These are phyloP conservation scores for Ophiostoma triangulosporum DNA, from an alignment of 2,329 filamentous ascomycete species.

Conservation along the genomic window DNA sequence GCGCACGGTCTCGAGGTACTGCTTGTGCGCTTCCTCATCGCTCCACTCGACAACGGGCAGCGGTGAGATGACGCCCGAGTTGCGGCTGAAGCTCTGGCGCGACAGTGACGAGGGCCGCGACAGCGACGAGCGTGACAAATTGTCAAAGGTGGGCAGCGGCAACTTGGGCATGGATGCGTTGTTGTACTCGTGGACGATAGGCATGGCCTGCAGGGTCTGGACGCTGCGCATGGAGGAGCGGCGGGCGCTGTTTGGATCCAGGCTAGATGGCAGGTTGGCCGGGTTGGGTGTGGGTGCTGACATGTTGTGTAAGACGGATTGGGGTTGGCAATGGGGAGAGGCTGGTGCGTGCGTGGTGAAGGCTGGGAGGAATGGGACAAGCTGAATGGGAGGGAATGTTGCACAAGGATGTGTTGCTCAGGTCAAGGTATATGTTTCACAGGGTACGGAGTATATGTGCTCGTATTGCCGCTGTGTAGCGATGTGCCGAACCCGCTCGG, in stretches of 20 bases:
- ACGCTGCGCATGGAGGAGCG: not conserved
- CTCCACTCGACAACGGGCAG: not conserved
- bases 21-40: not conserved
- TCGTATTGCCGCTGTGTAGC: too few relatives aligned
- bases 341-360: too few relatives aligned
- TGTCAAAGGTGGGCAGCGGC: not conserved
- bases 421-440: too few relatives aligned
- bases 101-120: not conserved
- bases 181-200: not conserved
- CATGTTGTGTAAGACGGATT: too few relatives aligned
- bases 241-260: not conserved
- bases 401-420: too few relatives aligned
- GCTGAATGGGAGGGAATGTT: too few relatives aligned
- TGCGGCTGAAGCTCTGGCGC: not conserved
- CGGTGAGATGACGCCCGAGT: not conserved
- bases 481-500: too few relatives aligned
- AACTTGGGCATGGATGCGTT: not conserved
- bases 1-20: not conserved
- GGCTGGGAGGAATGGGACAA: too few relatives aligned
- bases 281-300: not conserved
- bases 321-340: too few relatives aligned
- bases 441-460: too few relatives aligned
- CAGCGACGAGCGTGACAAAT: conserved; percentile 1
- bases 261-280: not conserved
- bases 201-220: not conserved